These are phyloP conservation scores for Astrocystis sublimbata DNA, from an alignment of 495 filamentous ascomycete species.

Conservation along the genomic window DNA sequence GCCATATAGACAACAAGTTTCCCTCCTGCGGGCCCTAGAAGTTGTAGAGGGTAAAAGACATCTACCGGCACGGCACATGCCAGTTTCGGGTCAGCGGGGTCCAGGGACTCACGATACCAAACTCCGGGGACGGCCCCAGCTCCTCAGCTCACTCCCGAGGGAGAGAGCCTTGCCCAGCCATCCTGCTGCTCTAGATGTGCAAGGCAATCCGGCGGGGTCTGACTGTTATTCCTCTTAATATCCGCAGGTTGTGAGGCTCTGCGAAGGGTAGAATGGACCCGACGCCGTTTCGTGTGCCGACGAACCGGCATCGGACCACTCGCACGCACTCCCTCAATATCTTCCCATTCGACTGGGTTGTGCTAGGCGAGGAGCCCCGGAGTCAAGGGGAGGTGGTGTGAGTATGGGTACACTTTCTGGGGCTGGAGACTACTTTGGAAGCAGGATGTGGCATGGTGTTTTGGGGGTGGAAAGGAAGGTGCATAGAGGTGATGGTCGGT, in stretches of 20 bases:
- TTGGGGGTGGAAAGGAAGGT: no score
- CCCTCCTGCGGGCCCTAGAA: not conserved
- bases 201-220: not conserved
- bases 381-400: not conserved
- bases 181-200: not conserved
- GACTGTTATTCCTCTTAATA: conserved; percentile 1
- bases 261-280: not conserved
- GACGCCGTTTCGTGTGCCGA: not conserved
- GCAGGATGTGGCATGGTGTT: not conserved
- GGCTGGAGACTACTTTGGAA: conserved; percentile 1
- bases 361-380: not conserved
- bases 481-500: no score
- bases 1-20: conserved; percentile 3
- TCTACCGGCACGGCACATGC: not conserved
- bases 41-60: not conserved
- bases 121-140: not conserved
- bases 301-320: not conserved
- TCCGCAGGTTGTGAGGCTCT: not conserved
- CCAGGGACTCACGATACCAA: conserved; percentile 2
- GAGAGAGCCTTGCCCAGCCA: not conserved
- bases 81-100: not conserved
- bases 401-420: conserved; percentile 6
- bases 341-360: conserved; percentile 3
- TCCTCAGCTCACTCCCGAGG: not conserved
- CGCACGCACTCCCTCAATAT: not conserved